Conservation (phyloP, 1,139 yeast species). For the Kodamaea sp. region DNA sequence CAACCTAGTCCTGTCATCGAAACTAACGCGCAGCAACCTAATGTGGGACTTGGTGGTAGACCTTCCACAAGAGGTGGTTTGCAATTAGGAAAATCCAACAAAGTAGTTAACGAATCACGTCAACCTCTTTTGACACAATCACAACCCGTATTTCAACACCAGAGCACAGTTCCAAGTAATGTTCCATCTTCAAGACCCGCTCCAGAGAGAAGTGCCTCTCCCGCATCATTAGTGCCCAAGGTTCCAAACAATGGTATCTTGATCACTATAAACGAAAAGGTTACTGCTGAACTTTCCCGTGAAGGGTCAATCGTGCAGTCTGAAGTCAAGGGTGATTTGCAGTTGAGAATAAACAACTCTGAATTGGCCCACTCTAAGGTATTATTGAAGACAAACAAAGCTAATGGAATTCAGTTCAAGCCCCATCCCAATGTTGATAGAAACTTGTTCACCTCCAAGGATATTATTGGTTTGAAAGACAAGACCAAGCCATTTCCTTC, state of each 20-base stretch:
- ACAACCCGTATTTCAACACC: slow-evolving; percentile 26
- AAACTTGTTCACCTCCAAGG: slow-evolving; percentile 56
- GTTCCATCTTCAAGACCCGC: slow-evolving; percentile 19
- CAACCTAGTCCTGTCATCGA: slow-evolving; percentile 35
- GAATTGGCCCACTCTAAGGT: slow-evolving; percentile 67
- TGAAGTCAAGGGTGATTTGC: slow-evolving; percentile 89
- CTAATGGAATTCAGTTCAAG: slow-evolving; percentile 68
- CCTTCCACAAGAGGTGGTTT: slow-evolving; percentile 64
- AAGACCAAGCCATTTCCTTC: slow-evolving; percentile 80
- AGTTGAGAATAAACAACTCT: slow-evolving; percentile 78
- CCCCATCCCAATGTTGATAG: slow-evolving; percentile 97
- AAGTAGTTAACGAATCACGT: slow-evolving; percentile 32
- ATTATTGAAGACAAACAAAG: slow-evolving; percentile 50
- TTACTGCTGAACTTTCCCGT: slow-evolving; percentile 75
- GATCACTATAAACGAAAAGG: slow-evolving; percentile 73
- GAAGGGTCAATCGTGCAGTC: slow-evolving; percentile 77
- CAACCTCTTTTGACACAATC: slow-evolving; percentile 45
- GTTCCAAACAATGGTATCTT: slow-evolving; percentile 74
- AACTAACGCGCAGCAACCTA: slow-evolving; percentile 4
- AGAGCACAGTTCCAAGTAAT: slow-evolving; percentile 13
- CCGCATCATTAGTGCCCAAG: slow-evolving; percentile 31
- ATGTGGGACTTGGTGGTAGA: slow-evolving; percentile 10
- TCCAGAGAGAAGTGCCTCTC: slow-evolving; percentile 26
- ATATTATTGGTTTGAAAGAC: slow-evolving; percentile 74
- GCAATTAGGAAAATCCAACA: slow-evolving; percentile 67